Conservation (phyloP, 768 basidiomycete genomes). For the Auricularia sp. region DNA sequence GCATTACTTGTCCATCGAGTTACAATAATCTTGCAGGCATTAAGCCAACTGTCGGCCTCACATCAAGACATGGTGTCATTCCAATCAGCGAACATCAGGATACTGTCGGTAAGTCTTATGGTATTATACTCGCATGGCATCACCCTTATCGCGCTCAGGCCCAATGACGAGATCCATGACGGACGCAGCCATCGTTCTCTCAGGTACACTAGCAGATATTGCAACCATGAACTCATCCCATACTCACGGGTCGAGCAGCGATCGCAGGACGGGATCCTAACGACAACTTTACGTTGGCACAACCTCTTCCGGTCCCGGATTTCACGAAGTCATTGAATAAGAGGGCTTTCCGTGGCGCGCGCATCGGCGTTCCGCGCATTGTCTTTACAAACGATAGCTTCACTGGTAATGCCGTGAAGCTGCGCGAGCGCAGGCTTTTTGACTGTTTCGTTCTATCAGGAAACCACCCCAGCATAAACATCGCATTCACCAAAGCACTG, state of each 20-base stretch:
- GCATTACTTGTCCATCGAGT: constrained; percentile 35
- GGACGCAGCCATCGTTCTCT: constrained; percentile 30
- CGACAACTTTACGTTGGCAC: constrained; percentile 32
- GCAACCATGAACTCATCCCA: too few relatives aligned
- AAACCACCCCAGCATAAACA: constrained; percentile 21
- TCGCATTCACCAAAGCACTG: constrained; percentile 32
- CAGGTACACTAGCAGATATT: neutral
- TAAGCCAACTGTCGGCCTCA: constrained; percentile 32
- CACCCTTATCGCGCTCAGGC: neutral
- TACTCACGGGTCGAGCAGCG: constrained; percentile 7
- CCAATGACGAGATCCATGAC: constrained; percentile 28
- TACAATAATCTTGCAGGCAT: constrained; percentile 33
- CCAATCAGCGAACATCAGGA: constrained; percentile 36
- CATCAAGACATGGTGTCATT: constrained; percentile 31
- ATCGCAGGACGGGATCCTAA: constrained; percentile 35
- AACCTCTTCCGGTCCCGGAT: constrained; percentile 43
- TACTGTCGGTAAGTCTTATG: constrained; percentile 21
- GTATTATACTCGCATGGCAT: neutral
- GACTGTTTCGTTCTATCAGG: too few relatives aligned
- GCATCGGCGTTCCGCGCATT: constrained; percentile 38
- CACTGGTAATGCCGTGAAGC: constrained; percentile 4
- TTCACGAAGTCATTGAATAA: constrained; percentile 42
- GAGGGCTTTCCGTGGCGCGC: constrained; percentile 38
- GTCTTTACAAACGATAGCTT: constrained; percentile 22
- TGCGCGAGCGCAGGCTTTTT: neutral